These are phyloP conservation scores for Lachancea lanzarotensis DNA, from an alignment of 805 yeast species.

Conservation along the genomic window DNA sequence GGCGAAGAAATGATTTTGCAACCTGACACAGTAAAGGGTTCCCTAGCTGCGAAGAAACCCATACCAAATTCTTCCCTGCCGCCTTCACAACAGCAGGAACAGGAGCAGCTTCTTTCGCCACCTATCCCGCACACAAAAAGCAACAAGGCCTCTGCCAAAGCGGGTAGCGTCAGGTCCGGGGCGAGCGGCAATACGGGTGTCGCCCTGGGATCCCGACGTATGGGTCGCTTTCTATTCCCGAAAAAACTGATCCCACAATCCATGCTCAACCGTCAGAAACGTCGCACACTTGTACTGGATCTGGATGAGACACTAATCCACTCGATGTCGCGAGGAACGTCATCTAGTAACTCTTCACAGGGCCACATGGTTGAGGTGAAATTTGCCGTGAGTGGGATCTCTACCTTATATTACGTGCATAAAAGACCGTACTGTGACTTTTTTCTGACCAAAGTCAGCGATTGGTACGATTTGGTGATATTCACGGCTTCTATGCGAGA, in stretches of 20 bases:
- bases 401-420: conserved; percentile 82
- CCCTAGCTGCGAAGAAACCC: conserved; percentile 13
- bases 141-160: conserved; percentile 1
- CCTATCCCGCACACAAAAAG: neutral
- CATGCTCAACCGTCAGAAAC: conserved; percentile 31
- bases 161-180: conserved; percentile 12
- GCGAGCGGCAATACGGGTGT: conserved; percentile 7
- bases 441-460: conserved; percentile 67
- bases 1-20: conserved; percentile 29
- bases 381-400: conserved; percentile 48
- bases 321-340: conserved; percentile 61
- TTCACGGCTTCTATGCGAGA: conserved; percentile 94
- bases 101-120: neutral
- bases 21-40: conserved; percentile 29
- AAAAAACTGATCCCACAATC: conserved; percentile 37
- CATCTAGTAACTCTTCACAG: conserved; percentile 27
- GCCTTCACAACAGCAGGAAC: conserved; percentile 4
- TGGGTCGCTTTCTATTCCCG: conserved; percentile 40
- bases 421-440: conserved; percentile 89
- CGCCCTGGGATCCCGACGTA: conserved; percentile 27
- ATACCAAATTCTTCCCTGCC: conserved; percentile 6
- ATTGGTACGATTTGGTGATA: conserved; percentile 84
- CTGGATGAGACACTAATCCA: conserved; percentile 93
- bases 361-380: conserved; percentile 79
- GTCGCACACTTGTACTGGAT: conserved; percentile 71